These are phyloP conservation scores for Nakazawaea ishiwadae DNA, from an alignment of 805 yeast species.

Conservation along the genomic window DNA sequence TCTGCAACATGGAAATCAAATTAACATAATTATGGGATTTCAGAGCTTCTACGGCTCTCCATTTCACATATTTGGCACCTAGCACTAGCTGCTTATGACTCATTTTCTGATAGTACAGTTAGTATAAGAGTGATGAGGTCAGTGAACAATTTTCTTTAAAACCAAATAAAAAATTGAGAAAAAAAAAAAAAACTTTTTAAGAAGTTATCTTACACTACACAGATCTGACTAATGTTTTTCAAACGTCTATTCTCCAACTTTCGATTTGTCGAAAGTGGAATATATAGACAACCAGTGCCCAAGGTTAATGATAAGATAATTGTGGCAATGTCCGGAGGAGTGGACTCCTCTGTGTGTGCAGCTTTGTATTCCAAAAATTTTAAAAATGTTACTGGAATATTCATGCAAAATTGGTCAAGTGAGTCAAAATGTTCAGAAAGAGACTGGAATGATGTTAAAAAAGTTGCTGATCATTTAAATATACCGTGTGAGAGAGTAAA, in stretches of 20 bases:
- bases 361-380: slow-evolving; percentile 52
- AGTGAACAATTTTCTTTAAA: too few relatives aligned
- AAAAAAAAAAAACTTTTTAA: neutral
- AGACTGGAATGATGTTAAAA: slow-evolving; percentile 84
- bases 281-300: slow-evolving; percentile 40
- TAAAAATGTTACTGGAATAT: slow-evolving; percentile 70
- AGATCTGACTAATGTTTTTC: neutral
- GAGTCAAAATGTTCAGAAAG: slow-evolving; percentile 65
- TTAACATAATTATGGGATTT: neutral
- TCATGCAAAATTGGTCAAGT: slow-evolving; percentile 89
- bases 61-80: slow-evolving; percentile 6
- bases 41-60: slow-evolving; percentile 3
- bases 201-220: too few relatives aligned
- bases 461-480: slow-evolving; percentile 51
- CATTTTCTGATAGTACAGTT: too few relatives aligned
- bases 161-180: neutral
- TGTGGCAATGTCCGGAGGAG: slow-evolving; percentile 96
- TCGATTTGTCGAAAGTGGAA: slow-evolving; percentile 4
- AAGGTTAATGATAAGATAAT: slow-evolving; percentile 52
- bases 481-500: slow-evolving; percentile 74
- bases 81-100: slow-evolving; percentile 4
- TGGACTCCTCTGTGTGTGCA: slow-evolving; percentile 90
- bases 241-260: slow-evolving; percentile 1
- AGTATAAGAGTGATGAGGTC: too few relatives aligned
- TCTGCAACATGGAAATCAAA: slow-evolving; percentile 1